Percentiles rank a stretch among this genome's conserved stretches.
phyloP scores from a whole-genome alignment of 108 stramenopile species.

The Nitzschia putrida region DNA sequence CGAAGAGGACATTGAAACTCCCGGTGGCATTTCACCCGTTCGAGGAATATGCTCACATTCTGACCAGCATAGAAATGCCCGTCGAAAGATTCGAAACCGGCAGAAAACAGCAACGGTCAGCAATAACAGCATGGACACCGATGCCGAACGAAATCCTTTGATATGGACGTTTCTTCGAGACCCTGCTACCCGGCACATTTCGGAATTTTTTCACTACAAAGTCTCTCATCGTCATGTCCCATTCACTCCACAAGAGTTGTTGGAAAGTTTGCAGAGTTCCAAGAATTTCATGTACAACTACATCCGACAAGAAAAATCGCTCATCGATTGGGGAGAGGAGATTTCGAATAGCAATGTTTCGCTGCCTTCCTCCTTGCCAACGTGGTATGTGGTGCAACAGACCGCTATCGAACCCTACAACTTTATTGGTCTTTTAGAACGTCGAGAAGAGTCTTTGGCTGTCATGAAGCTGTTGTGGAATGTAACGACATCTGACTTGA shows the following conservation, averaged over 20 bases:
- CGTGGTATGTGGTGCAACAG: slow-evolving; percentile 10
- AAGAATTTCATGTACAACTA: not conserved
- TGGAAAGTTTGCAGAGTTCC: not conserved
- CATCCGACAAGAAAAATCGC: not conserved
- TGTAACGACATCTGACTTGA: slow-evolving; percentile 13
- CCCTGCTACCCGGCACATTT: not conserved
- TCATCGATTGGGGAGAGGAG: not conserved
- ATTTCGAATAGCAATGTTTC: not conserved
- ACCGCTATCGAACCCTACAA: slow-evolving; percentile 13
- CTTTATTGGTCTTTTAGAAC: slow-evolving; percentile 37
- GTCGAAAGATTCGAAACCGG: too few species aligned
- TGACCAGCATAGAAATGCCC: not conserved
- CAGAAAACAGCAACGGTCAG: too few species aligned
- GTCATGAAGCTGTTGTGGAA: slow-evolving; percentile 30
- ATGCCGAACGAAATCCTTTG: not conserved
- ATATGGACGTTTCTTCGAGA: not conserved
- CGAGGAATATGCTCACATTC: not conserved
- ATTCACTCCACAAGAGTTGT: not conserved
- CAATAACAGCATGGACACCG: too few species aligned
- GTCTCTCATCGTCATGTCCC: not conserved
- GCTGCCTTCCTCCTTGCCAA: not conserved
- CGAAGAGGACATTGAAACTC: too few species aligned
- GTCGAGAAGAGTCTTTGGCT: slow-evolving; percentile 40
- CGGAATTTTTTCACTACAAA: not conserved
- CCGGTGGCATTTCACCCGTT: too few species aligned